Conservation (phyloP, 768 basidiomycete species). For the Pluteus cervinus region DNA sequence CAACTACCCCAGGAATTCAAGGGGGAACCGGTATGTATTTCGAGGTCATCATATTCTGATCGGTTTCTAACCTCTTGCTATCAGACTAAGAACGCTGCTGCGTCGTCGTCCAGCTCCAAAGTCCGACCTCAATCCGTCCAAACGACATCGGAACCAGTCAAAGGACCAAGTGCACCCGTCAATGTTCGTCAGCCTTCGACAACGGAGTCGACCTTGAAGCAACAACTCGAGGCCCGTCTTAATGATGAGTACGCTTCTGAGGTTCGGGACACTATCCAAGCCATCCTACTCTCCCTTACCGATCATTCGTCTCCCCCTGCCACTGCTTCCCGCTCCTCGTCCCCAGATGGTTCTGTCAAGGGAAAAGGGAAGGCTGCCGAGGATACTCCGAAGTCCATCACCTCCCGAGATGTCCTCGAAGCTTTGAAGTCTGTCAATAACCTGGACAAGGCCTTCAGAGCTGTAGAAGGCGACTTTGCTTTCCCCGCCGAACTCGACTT, state of each 20-base stretch:
- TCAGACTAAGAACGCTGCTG: too few species aligned
- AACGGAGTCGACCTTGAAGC: conserved; percentile 15
- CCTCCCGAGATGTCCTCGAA: conserved; percentile 21
- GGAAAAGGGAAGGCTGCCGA: conserved; percentile 30
- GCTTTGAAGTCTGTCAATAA: conserved; percentile 33
- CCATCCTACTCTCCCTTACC: conserved; percentile 29
- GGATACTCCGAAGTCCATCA: conserved; percentile 9
- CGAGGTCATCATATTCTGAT: too few species aligned
- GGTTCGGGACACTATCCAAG: conserved; percentile 34
- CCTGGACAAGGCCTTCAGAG: conserved; percentile 35
- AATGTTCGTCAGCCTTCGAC: not conserved
- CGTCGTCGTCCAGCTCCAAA: too few species aligned
- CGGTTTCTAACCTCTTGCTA: too few species aligned
- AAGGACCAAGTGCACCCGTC: not conserved
- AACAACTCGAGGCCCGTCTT: conserved; percentile 25
- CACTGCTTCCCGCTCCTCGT: not conserved
- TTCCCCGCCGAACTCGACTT: conserved; percentile 39
- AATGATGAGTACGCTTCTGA: conserved; percentile 23
- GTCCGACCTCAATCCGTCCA: not conserved
- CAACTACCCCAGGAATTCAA: too few species aligned
- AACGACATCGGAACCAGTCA: not conserved
- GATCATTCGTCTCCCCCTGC: conserved; percentile 11
- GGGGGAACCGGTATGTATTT: too few species aligned
- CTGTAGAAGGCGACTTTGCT: conserved; percentile 30
- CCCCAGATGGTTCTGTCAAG: conserved; percentile 16